Evolutionary conservation across 1,139 yeast genomes (phyloP), one percentile per base, ranked within the genome.

Genomic region (Torulaspora pretoriensis): DNA sequence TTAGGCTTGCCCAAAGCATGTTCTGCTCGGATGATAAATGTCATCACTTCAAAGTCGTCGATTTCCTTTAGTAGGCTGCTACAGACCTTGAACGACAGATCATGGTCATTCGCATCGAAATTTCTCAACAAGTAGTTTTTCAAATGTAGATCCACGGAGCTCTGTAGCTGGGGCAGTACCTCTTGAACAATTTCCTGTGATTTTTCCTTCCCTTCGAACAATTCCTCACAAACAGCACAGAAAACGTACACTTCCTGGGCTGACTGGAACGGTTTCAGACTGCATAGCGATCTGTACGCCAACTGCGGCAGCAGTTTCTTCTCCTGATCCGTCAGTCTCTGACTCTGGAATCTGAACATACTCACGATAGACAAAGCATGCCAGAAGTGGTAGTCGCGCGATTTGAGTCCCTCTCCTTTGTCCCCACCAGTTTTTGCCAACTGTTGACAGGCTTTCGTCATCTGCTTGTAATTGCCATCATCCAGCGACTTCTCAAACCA

Each of bases 181-280:
- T 45, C 51, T 3, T 51, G 47, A 8, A 59, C 52, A 25, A 63
- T 56, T 30, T 56, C 61, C 2, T 45, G 37, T 1, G 59, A 49
- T 34, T 55, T 56, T 8, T 45, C 36, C 6, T 23, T 35, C 31
- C 54, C 51, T 12, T 47, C 48, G 4, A 57, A 61, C 30, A 61
- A 42, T 29, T 53, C 56, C 32, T 57, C 53, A 38, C 65, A 59
- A 1, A 61, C 54, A 12, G 47, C 44, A 42, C 66, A 61, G 38
- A 55, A 63, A 8, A 61, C 56, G 25, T 61, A 56, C 3, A 52
- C 41, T 37, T 64, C 68, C 43, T 64, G 64, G 9, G 57, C 57
- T 9, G 55, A 45, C 19, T 47, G 42, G 34, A 57, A 58, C 14
- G 65, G 65, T 42, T 54, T 57, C 13, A 52, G 41, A 13, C 43